A percentile compares a stretch with the other conserved stretches of the same genome.
phyloP scores from a whole-genome alignment of 164 flowering plant genomes.

The Vitis vinifera region DNA sequence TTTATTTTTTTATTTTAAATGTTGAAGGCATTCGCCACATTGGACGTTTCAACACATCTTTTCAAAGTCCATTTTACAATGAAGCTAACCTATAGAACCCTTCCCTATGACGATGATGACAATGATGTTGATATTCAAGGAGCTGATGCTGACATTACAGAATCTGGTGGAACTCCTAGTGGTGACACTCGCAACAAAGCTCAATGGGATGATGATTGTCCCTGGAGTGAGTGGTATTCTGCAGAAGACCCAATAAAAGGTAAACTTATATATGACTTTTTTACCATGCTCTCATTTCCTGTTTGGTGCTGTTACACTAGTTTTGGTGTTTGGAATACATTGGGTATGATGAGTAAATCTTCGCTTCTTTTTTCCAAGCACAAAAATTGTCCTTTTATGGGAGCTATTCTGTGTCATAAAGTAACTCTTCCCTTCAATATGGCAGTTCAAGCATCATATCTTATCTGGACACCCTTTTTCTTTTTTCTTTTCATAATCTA shows the following conservation, averaged over 20 bases:
- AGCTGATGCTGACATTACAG: conserved; percentile 43
- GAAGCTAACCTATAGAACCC: conserved; percentile 87
- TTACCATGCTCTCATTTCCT: background rate
- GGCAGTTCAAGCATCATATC: background rate
- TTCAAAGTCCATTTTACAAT: conserved; percentile 71
- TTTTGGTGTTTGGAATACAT: background rate
- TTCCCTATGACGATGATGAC: conserved; percentile 59
- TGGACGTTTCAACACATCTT: conserved; percentile 62
- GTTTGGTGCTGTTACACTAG: background rate
- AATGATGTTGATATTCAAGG: conserved; percentile 49
- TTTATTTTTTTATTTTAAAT: conserved; percentile 14
- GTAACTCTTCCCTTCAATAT: no score
- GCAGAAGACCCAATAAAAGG: conserved; percentile 95
- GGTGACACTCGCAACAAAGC: conserved; percentile 33
- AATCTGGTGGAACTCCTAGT: conserved; percentile 33
- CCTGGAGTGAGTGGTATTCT: conserved; percentile 99
- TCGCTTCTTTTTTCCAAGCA: no score
- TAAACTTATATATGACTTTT: conserved; percentile 17
- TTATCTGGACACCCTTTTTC: background rate
- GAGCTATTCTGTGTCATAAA: no score
- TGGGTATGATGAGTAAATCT: background rate
- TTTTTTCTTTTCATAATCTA: background rate
- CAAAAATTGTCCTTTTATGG: no score
- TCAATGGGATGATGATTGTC: conserved; percentile 98
- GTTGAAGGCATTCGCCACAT: conserved; percentile 66